phyloP scores from a whole-genome alignment of 805 yeast genomes.

The Cyberlindnera bimundalis region DNA sequence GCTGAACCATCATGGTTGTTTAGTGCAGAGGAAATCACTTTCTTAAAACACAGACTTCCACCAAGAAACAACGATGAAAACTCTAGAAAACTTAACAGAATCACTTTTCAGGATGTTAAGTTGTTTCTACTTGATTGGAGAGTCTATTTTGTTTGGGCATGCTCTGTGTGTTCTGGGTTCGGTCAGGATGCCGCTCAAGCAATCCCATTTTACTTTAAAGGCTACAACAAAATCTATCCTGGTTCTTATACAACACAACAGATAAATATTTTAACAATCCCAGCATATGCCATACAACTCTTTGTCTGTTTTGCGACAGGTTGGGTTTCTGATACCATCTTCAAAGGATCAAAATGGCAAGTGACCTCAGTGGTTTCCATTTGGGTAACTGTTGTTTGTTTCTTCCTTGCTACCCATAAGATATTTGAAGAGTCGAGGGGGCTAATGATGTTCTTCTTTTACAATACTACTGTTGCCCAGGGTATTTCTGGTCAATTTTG shows the following conservation, averaged over 20 bases:
- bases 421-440: conserved; percentile 8
- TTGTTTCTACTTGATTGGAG: conserved; percentile 12
- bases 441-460: conserved; percentile 13
- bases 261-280: conserved; percentile 10
- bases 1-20: conserved; percentile 31
- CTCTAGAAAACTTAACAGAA: neutral
- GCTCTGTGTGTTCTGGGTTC: conserved; percentile 9
- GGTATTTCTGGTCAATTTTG: conserved; percentile 16
- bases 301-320: conserved; percentile 8
- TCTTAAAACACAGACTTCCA: conserved; percentile 12
- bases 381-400: conserved; percentile 11
- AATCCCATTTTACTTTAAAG: conserved; percentile 12
- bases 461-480: conserved; percentile 13
- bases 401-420: conserved; percentile 15
- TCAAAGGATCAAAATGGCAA: conserved; percentile 14
- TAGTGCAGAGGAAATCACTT: conserved; percentile 11
- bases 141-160: conserved; percentile 10
- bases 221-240: conserved; percentile 9
- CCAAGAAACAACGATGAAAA: conserved; percentile 9
- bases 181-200: conserved; percentile 12
- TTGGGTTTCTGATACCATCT: conserved; percentile 15
- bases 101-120: conserved; percentile 7
- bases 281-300: conserved; percentile 11
- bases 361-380: conserved; percentile 4
- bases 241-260: conserved; percentile 11